Percentiles rank a stretch among this genome's conserved stretches.
phyloP scores from a whole-genome alignment of 1,139 yeast genomes.

The Kurtzmaniella quercitrusa region DNA sequence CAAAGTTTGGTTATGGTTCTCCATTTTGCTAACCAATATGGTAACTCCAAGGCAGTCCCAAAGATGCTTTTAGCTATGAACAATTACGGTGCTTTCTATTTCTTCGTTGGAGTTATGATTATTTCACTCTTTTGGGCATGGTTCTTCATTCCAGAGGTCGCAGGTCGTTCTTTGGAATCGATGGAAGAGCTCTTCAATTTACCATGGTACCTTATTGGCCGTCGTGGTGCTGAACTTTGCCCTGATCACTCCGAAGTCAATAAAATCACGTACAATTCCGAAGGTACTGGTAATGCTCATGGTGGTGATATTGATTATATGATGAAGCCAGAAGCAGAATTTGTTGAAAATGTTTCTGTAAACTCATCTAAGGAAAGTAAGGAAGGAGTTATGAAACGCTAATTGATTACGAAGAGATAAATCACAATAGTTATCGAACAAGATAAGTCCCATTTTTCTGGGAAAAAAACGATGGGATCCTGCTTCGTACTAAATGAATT shows the following conservation, averaged over 20 bases:
- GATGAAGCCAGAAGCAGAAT: conserved; percentile 3
- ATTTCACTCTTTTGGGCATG: conserved; percentile 46
- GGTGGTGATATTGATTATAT: conserved; percentile 13
- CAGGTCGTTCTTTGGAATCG: conserved; percentile 52
- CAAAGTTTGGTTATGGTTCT: conserved; percentile 53
- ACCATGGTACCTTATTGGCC: conserved; percentile 57
- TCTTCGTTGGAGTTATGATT: conserved; percentile 44
- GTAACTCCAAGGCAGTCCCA: conserved; percentile 57
- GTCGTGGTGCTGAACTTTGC: conserved; percentile 47
- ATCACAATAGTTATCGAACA: not conserved
- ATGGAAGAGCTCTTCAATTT: conserved; percentile 55
- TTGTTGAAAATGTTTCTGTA: conserved; percentile 3
- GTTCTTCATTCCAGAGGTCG: conserved; percentile 52
- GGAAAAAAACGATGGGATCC: no score
- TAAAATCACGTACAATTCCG: conserved; percentile 19
- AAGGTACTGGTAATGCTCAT: conserved; percentile 13
- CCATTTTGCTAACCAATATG: conserved; percentile 59
- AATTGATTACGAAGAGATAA: not conserved
- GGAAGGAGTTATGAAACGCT: not conserved
- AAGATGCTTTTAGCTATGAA: conserved; percentile 46
- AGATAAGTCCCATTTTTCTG: not conserved
- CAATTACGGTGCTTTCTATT: conserved; percentile 52
- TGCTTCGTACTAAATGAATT: no score
- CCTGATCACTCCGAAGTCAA: conserved; percentile 51
- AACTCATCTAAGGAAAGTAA: conserved; percentile 1